Conservation (phyloP, 73 alveolate genomes). For the Tetrahymena borealis region DNA sequence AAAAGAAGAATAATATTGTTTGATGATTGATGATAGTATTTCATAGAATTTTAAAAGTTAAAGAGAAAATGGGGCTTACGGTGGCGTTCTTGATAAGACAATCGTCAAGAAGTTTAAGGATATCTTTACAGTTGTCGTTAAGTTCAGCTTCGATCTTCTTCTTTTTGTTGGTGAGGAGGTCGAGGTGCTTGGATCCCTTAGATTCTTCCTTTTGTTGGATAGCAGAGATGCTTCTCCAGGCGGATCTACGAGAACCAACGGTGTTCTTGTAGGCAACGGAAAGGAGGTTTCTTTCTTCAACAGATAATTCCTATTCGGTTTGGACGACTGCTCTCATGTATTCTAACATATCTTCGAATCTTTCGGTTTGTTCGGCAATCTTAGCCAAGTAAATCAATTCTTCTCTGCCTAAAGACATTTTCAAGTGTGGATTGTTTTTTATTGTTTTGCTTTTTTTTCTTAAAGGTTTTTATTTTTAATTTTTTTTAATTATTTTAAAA, state of each 20-base stretch:
- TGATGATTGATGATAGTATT: no score
- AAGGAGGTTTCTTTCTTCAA: conserved; percentile 79
- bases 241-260: conserved; percentile 69
- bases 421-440: not conserved
- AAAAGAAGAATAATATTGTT: no score
- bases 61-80: not conserved
- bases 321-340: conserved; percentile 62
- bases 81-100: conserved; percentile 60
- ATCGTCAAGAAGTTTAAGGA: conserved; percentile 58
- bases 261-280: conserved; percentile 81
- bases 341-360: conserved; percentile 86
- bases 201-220: conserved; percentile 65
- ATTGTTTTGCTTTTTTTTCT: not conserved
- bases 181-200: conserved; percentile 49
- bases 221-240: conserved; percentile 67
- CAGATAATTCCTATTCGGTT: conserved; percentile 56
- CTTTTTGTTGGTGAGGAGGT: conserved; percentile 59
- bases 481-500: not conserved
- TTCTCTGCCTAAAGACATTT: conserved; percentile 46
- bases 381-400: conserved; percentile 76
- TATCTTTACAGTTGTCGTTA: conserved; percentile 68
- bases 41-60: not conserved
- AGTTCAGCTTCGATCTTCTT: conserved; percentile 79
- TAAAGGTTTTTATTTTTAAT: not conserved
- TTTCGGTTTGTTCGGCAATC: conserved; percentile 82